A percentile compares a stretch with the other conserved stretches of the same genome.
phyloP scores from a whole-genome alignment of 2,329 filamentous ascomycete genomes.

The Colletotrichum ledebouriae region DNA sequence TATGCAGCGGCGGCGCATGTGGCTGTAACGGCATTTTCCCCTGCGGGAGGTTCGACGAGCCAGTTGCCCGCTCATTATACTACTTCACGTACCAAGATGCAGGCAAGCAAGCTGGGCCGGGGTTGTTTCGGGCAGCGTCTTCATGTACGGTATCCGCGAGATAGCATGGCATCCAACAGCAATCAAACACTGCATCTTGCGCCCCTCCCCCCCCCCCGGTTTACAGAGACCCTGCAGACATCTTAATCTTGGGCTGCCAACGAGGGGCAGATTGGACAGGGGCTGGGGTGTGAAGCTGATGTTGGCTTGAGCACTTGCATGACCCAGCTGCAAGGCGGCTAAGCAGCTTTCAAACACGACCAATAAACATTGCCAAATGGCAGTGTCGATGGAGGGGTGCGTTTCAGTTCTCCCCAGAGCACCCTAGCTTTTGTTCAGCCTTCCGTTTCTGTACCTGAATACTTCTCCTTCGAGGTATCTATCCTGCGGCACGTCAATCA shows the following conservation, averaged over 20 bases:
- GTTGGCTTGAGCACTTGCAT: slow-evolving; percentile 44
- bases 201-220: slow-evolving; percentile 18
- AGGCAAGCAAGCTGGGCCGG: slow-evolving; percentile 14
- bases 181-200: slow-evolving; percentile 26
- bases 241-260: slow-evolving; percentile 39
- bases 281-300: slow-evolving; percentile 35
- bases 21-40: slow-evolving; percentile 18
- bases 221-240: slow-evolving; percentile 42
- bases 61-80: slow-evolving; percentile 11
- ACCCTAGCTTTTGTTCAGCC: slow-evolving; percentile 14
- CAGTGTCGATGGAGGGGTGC: slow-evolving; percentile 35
- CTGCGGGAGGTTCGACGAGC: slow-evolving; percentile 17
- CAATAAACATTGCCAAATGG: slow-evolving; percentile 27
- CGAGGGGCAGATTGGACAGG: slow-evolving; percentile 35
- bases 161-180: slow-evolving; percentile 25
- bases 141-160: slow-evolving; percentile 29
- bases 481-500: not conserved
- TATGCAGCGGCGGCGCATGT: slow-evolving; percentile 3
- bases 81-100: slow-evolving; percentile 14
- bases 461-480: slow-evolving; percentile 8
- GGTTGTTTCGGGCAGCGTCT: slow-evolving; percentile 18
- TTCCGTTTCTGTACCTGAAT: slow-evolving; percentile 28
- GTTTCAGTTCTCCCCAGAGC: slow-evolving; percentile 34
- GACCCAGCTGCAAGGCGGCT: slow-evolving; percentile 44
- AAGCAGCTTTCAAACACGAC: slow-evolving; percentile 42